A percentile compares a stretch with the other conserved stretches of the same genome.
Conservation (phyloP, 108 stramenopile genomes). For the Pseudonitzschia multistriata region DNA sequence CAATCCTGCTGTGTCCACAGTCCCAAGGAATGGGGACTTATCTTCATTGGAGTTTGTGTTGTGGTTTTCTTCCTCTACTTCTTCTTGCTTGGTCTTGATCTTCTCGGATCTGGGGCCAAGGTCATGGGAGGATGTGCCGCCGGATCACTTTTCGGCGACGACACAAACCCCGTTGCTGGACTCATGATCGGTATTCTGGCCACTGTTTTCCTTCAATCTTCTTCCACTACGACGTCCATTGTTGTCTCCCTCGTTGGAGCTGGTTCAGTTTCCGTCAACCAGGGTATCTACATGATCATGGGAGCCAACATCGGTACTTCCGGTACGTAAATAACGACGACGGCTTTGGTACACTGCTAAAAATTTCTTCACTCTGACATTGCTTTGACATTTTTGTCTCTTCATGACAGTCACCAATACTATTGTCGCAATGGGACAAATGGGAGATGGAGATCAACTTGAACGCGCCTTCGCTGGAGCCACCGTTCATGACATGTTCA, state of each 20-base stretch:
- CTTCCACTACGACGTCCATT: constrained; percentile 87
- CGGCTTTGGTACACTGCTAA: not conserved
- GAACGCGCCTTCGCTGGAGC: constrained; percentile 90
- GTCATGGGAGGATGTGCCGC: constrained; percentile 80
- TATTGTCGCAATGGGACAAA: constrained; percentile 84
- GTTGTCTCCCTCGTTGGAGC: constrained; percentile 82
- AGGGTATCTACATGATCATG: constrained; percentile 89
- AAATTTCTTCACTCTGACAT: not conserved
- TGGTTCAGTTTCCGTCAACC: constrained; percentile 52
- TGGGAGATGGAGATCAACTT: constrained; percentile 82
- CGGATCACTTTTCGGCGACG: constrained; percentile 71
- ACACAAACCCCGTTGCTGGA: constrained; percentile 84
- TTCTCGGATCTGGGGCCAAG: constrained; percentile 81
- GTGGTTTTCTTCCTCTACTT: constrained; percentile 87
- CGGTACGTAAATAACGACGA: constrained; percentile 7
- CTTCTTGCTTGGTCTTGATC: constrained; percentile 81
- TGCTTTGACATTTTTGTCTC: not conserved
- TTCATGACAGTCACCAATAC: constrained; percentile 67
- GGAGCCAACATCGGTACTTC: constrained; percentile 83
- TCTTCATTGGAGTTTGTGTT: constrained; percentile 44
- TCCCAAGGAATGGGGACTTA: constrained; percentile 52
- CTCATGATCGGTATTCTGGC: constrained; percentile 81
- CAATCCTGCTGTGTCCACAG: constrained; percentile 72
- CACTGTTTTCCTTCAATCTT: constrained; percentile 86
- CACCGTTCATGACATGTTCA: constrained; percentile 92